Evolutionary conservation across 257 asterid species (phyloP).

Genomic region (Gentiana straminea): DNA sequence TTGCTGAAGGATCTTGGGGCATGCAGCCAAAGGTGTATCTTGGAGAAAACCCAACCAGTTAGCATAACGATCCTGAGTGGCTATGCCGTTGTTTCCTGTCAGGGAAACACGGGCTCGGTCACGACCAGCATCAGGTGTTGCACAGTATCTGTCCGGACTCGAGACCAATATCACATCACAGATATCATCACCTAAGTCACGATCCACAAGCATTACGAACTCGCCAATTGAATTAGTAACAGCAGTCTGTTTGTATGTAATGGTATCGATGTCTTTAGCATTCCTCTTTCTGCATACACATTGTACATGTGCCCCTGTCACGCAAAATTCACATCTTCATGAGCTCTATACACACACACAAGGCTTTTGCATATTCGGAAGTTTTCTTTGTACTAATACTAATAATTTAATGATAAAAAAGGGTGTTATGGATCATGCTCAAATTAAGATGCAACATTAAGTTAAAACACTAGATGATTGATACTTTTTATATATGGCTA

Average conservation of each 20-base stretch:
- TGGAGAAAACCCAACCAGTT: constrained; percentile 54
- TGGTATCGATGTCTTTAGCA: background rate
- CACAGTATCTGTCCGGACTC: constrained; percentile 47
- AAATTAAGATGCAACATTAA: no score
- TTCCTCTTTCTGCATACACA: constrained; percentile 45
- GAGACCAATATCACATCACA: constrained; percentile 41
- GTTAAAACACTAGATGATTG: no score
- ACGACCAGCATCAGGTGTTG: constrained; percentile 37
- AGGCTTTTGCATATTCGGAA: no score
- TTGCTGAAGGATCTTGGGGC: constrained; percentile 54
- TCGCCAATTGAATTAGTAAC: constrained; percentile 37
- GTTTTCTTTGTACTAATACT: no score
- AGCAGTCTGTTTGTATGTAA: constrained; percentile 26
- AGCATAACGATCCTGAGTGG: constrained; percentile 35
- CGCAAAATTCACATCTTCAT: background rate
- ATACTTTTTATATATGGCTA: no score
- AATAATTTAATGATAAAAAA: no score
- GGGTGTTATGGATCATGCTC: no score
- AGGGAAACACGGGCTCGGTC: constrained; percentile 65
- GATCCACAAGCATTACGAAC: constrained; percentile 35
- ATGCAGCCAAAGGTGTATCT: constrained; percentile 33
- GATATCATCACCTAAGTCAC: constrained; percentile 49
- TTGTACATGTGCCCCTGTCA: constrained; percentile 42
- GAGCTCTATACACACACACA: no score
- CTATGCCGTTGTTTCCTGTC: constrained; percentile 69